Conservation (phyloP, 2,329 filamentous ascomycete species). For the Colletotrichum salicis region DNA sequence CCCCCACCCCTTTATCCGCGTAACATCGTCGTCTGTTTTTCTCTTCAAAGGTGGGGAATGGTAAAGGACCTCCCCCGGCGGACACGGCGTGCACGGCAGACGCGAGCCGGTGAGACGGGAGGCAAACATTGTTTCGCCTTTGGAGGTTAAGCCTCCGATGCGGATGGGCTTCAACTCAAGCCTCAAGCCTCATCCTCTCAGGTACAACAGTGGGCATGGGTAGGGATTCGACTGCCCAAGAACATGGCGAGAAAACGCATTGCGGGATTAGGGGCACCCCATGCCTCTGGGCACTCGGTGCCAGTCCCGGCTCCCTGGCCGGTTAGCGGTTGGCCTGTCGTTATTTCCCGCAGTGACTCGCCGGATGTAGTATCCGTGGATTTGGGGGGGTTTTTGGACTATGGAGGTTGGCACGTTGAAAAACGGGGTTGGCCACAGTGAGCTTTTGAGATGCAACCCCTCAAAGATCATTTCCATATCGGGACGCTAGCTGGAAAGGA, state of each 20-base stretch:
- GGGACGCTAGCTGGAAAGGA: not conserved
- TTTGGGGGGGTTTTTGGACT: not conserved
- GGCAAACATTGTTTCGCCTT: conserved; percentile 31
- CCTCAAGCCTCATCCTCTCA: conserved; percentile 2
- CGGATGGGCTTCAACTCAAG: conserved; percentile 2
- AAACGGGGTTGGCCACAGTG: conserved; percentile 8
- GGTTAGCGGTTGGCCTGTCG: not conserved
- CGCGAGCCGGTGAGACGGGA: conserved; percentile 20
- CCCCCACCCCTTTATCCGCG: not conserved
- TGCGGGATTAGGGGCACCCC: not conserved
- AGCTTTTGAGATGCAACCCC: conserved; percentile 11
- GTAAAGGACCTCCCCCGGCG: not conserved
- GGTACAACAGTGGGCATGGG: not conserved
- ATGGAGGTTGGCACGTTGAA: not conserved
- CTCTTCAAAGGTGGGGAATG: not conserved
- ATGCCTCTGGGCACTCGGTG: not conserved
- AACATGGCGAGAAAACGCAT: not conserved
- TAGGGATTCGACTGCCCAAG: conserved; percentile 9
- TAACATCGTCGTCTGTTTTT: not conserved
- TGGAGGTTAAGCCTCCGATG: conserved; percentile 19
- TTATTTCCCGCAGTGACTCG: not conserved
- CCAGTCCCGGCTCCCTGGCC: not conserved
- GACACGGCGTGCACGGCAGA: conserved; percentile 17
- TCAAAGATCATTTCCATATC: conserved; percentile 25
- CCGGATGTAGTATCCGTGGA: conserved; percentile 5